A percentile compares a stretch with the other conserved stretches of the same genome.
phyloP scores from a whole-genome alignment of 495 filamentous ascomycete species.

The Physcia stellaris region DNA sequence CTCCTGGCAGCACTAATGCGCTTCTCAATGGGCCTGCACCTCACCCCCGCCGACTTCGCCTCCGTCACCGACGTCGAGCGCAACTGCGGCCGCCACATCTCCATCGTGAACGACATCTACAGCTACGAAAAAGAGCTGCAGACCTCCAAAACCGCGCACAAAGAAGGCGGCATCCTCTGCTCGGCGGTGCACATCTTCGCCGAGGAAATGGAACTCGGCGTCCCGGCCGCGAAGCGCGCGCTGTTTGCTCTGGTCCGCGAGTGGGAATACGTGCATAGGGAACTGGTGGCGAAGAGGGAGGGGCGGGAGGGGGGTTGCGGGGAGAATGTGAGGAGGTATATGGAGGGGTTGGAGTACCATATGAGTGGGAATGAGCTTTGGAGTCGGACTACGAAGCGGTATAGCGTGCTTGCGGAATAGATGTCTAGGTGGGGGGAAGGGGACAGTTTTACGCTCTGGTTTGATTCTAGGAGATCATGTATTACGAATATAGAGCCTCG shows the following conservation, averaged over 20 bases:
- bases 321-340: slow-evolving; percentile 13
- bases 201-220: slow-evolving; percentile 11
- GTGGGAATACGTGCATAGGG: slow-evolving; percentile 17
- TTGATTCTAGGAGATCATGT: too few species aligned
- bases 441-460: too few species aligned
- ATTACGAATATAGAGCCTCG: too few species aligned
- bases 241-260: slow-evolving; percentile 21
- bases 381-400: slow-evolving; percentile 22
- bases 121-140: slow-evolving; percentile 26
- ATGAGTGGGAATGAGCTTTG: slow-evolving; percentile 31
- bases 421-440: too few species aligned
- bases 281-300: slow-evolving; percentile 8
- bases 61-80: slow-evolving; percentile 14
- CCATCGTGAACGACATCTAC: slow-evolving; percentile 29
- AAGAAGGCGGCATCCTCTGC: slow-evolving; percentile 22
- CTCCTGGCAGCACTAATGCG: slow-evolving; percentile 26
- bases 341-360: slow-evolving; percentile 25
- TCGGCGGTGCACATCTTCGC: slow-evolving; percentile 18
- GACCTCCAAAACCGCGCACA: slow-evolving; percentile 12
- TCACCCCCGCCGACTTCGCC: slow-evolving; percentile 13
- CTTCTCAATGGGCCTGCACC: slow-evolving; percentile 22
- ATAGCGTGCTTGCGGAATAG: slow-evolving; percentile 10
- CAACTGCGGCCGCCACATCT: slow-evolving; percentile 23
- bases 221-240: slow-evolving; percentile 17
- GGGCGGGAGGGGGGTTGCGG: slow-evolving; percentile 4